Conservation (phyloP, 2,329 filamentous ascomycete genomes). For the Tetracladium maxilliforme region DNA sequence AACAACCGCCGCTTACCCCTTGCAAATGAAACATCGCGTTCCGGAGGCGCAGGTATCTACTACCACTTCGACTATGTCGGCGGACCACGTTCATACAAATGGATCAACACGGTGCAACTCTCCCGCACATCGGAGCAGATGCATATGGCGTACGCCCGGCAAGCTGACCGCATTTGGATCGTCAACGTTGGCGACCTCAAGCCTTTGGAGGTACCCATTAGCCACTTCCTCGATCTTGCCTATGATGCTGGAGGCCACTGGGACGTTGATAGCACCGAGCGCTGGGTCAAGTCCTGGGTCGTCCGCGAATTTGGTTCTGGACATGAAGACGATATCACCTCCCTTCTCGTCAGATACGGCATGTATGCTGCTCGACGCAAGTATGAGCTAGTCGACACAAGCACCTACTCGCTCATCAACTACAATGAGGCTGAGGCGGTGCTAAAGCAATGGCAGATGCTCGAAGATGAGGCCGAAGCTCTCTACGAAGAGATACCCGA, state of each 20-base stretch:
- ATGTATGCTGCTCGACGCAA: constrained; percentile 42
- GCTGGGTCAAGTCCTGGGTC: constrained; percentile 42
- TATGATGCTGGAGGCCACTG: constrained; percentile 46
- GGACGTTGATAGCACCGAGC: constrained; percentile 35
- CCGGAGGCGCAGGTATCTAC: constrained; percentile 51
- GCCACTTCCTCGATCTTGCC: constrained; percentile 52
- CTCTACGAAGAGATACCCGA: constrained; percentile 38
- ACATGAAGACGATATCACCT: constrained; percentile 29
- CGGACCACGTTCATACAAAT: constrained; percentile 31
- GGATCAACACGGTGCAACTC: constrained; percentile 52
- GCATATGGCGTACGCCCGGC: constrained; percentile 40
- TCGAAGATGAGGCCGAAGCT: constrained; percentile 36
- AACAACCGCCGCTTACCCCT: constrained; percentile 48
- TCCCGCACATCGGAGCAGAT: constrained; percentile 49
- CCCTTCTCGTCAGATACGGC: constrained; percentile 38
- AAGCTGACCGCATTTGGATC: constrained; percentile 41
- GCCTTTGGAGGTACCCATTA: constrained; percentile 45
- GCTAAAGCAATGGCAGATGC: constrained; percentile 35
- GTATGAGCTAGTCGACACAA: constrained; percentile 44
- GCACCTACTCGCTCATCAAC: constrained; percentile 44
- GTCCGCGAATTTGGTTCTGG: constrained; percentile 38
- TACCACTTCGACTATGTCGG: constrained; percentile 43
- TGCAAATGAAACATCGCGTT: constrained; percentile 39
- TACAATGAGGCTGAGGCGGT: constrained; percentile 48
- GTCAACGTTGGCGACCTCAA: constrained; percentile 52